Conservation (phyloP, 192 early-diverging fungal species). For the Coemansia sp. region DNA sequence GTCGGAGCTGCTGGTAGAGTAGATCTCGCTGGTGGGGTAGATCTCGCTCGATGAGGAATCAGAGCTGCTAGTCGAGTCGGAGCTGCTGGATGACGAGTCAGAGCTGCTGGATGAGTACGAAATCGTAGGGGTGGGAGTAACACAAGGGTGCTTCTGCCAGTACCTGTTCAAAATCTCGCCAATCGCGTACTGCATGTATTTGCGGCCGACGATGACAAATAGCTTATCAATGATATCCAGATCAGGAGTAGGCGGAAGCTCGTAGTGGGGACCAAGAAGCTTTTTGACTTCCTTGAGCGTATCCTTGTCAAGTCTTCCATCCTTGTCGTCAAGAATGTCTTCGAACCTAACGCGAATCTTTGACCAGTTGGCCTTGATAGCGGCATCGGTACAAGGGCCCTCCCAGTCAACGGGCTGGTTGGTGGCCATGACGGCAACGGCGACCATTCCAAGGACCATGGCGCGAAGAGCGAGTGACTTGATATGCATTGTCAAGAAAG, state of each 20-base stretch:
- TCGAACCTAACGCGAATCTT: background rate
- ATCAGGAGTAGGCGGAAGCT: background rate
- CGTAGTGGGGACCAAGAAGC: background rate
- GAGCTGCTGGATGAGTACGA: background rate
- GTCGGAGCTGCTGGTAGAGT: background rate
- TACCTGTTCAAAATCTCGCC: background rate
- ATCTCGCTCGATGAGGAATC: background rate
- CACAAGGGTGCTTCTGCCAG: background rate
- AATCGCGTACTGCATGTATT: conserved; percentile 1
- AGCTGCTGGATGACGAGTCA: background rate
- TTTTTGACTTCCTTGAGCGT: background rate
- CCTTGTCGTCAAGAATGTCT: background rate
- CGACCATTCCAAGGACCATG: conserved; percentile 3
- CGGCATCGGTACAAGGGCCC: background rate
- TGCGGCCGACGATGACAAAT: background rate
- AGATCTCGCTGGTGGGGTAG: background rate
- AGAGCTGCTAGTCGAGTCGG: background rate
- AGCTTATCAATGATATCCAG: background rate
- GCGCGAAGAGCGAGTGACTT: background rate
- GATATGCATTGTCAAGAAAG: background rate
- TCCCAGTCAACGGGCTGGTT: background rate
- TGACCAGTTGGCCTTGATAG: background rate
- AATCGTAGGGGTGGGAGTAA: background rate
- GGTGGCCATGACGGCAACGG: conserved; percentile 2
- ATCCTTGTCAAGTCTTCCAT: background rate